Conservation (phyloP, 1,284 basidiomycete genomes). For the Crucibulum cyathiforme region DNA sequence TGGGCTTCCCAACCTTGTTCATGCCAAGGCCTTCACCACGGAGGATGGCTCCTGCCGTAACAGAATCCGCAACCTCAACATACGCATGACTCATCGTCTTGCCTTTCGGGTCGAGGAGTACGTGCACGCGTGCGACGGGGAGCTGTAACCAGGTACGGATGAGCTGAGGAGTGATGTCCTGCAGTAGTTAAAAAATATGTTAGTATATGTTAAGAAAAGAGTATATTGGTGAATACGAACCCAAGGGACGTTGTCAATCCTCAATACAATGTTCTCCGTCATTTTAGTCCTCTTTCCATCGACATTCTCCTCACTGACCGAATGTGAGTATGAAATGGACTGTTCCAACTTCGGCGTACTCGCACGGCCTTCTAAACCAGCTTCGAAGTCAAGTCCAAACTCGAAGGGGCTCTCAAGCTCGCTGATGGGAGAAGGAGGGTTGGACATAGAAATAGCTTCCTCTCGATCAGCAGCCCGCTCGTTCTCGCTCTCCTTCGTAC, state of each 20-base stretch:
- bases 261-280: slow-evolving; percentile 63
- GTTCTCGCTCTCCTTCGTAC: slow-evolving; percentile 8
- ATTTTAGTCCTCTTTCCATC: slow-evolving; percentile 13
- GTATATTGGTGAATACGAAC: slow-evolving; percentile 46
- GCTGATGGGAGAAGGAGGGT: slow-evolving; percentile 7
- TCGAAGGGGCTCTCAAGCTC: slow-evolving; percentile 47
- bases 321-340: neutral
- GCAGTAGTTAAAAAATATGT: neutral
- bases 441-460: neutral
- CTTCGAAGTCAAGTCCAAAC: slow-evolving; percentile 40
- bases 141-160: slow-evolving; percentile 72
- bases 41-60: slow-evolving; percentile 67
- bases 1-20: slow-evolving; percentile 21
- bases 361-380: slow-evolving; percentile 34
- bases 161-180: slow-evolving; percentile 82
- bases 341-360: slow-evolving; percentile 46
- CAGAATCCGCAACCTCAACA: slow-evolving; percentile 68
- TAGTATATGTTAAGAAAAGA: slow-evolving; percentile 6
- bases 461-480: neutral
- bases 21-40: slow-evolving; percentile 51
- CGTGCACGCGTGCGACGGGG: slow-evolving; percentile 71
- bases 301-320: neutral
- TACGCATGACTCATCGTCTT: slow-evolving; percentile 84
- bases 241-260: slow-evolving; percentile 88
- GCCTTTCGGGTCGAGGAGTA: slow-evolving; percentile 77